phyloP scores from a whole-genome alignment of 2,329 filamentous ascomycete species.

The Trichoderma pleuroti region DNA sequence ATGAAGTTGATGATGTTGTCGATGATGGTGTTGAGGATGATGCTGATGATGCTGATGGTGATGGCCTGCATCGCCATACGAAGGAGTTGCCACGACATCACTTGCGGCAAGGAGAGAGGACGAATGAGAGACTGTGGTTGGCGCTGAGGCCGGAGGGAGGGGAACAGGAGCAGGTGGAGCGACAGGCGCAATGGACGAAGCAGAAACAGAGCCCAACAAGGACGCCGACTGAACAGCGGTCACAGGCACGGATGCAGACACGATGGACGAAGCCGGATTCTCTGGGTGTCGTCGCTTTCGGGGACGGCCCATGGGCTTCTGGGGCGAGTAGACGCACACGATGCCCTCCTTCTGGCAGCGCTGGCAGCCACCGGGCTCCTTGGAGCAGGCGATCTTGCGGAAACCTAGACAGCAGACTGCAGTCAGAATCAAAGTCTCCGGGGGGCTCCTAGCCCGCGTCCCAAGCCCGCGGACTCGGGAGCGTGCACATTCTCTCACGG shows the following conservation, averaged over 20 bases:
- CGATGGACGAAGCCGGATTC: constrained; percentile 12
- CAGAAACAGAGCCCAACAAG: neutral
- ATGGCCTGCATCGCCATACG: neutral
- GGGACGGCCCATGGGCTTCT: constrained; percentile 65
- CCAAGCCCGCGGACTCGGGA: neutral
- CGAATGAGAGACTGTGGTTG: neutral
- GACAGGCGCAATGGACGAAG: neutral
- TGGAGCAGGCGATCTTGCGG: constrained; percentile 63
- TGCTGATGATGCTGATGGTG: neutral
- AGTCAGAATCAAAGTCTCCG: constrained; percentile 29
- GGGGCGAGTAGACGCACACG: constrained; percentile 58
- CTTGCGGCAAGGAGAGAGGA: neutral
- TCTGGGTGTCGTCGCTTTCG: constrained; percentile 50
- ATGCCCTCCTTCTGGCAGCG: constrained; percentile 57
- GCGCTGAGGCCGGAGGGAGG: neutral
- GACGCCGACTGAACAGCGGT: neutral
- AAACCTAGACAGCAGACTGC: constrained; percentile 42
- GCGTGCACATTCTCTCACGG: neutral
- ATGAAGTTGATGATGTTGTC: neutral
- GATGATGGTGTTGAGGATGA: neutral
- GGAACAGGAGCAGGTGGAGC: neutral
- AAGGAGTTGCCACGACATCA: neutral
- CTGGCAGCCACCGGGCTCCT: constrained; percentile 56
- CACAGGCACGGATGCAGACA: neutral
- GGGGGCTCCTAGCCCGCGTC: constrained; percentile 19